phyloP scores from a whole-genome alignment of 495 filamentous ascomycete species.

The Neurospora africana region DNA sequence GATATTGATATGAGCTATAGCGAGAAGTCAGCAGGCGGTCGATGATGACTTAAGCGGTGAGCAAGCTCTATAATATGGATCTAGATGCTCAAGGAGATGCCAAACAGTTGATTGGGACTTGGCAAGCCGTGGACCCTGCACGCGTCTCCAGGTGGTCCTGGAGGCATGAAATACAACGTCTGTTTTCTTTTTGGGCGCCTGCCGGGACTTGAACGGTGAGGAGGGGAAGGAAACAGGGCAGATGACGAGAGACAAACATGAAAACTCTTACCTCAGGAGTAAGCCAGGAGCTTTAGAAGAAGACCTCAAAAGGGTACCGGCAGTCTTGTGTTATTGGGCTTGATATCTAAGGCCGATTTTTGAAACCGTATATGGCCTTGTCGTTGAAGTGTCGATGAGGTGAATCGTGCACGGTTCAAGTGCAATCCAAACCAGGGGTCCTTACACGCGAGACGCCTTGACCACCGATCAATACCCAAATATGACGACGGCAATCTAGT shows the following conservation, averaged over 20 bases:
- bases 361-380: background rate
- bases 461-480: constrained; percentile 14
- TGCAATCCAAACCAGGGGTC: constrained; percentile 1
- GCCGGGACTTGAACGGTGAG: background rate
- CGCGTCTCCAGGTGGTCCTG: background rate
- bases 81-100: constrained; percentile 2
- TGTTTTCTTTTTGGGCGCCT: background rate
- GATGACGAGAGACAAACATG: background rate
- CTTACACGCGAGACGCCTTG: constrained; percentile 11
- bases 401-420: constrained; percentile 19
- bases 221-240: background rate
- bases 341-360: background rate
- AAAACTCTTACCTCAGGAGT: constrained; percentile 5
- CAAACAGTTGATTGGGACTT: constrained; percentile 5
- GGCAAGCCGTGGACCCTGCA: constrained; percentile 6
- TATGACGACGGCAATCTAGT: constrained; percentile 13
- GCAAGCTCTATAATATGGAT: constrained; percentile 4
- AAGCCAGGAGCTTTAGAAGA: background rate
- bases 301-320: background rate
- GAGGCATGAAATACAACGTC: background rate
- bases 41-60: constrained; percentile 13
- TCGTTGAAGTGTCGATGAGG: constrained; percentile 3
- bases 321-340: background rate
- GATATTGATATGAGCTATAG: constrained; percentile 1
- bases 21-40: background rate